A percentile compares a stretch with the other conserved stretches of the same genome.
Evolutionary conservation across 495 filamentous ascomycete species (phyloP).

Genomic region (Penicillium pulvis): DNA sequence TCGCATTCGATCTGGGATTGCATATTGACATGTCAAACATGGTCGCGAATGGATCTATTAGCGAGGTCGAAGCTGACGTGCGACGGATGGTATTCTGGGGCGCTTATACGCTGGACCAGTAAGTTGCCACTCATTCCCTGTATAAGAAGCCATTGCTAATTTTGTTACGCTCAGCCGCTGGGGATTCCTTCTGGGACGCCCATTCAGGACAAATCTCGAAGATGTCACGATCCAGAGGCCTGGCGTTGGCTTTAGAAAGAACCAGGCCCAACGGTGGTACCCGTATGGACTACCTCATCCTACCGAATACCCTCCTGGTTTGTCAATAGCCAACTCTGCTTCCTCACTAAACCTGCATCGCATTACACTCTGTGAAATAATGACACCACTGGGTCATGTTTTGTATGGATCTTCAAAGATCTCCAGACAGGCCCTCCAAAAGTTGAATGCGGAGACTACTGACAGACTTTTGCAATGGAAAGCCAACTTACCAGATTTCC

Average conservation of each 20-base stretch:
- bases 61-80: constrained; percentile 28
- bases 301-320: not conserved
- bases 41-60: constrained; percentile 29
- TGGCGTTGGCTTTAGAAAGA: not conserved
- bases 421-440: constrained; percentile 7
- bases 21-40: constrained; percentile 36
- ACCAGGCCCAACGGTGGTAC: constrained; percentile 5
- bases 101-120: constrained; percentile 37
- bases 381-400: constrained; percentile 17
- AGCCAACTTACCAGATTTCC: constrained; percentile 20
- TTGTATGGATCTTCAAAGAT: constrained; percentile 12
- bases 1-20: constrained; percentile 38
- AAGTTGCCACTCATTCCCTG: not conserved
- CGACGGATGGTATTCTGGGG: constrained; percentile 40
- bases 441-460: constrained; percentile 9
- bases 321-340: constrained; percentile 1
- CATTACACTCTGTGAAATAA: constrained; percentile 9
- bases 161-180: constrained; percentile 22
- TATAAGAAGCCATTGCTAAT: not conserved
- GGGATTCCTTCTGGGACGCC: constrained; percentile 35
- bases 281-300: constrained; percentile 12
- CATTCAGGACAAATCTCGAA: constrained; percentile 18
- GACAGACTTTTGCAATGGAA: constrained; percentile 26
- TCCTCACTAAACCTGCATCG: constrained; percentile 4
- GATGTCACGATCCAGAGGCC: constrained; percentile 14